phyloP scores from a whole-genome alignment of 2,329 filamentous ascomycete species.

The Scedosporium dehoogii region DNA sequence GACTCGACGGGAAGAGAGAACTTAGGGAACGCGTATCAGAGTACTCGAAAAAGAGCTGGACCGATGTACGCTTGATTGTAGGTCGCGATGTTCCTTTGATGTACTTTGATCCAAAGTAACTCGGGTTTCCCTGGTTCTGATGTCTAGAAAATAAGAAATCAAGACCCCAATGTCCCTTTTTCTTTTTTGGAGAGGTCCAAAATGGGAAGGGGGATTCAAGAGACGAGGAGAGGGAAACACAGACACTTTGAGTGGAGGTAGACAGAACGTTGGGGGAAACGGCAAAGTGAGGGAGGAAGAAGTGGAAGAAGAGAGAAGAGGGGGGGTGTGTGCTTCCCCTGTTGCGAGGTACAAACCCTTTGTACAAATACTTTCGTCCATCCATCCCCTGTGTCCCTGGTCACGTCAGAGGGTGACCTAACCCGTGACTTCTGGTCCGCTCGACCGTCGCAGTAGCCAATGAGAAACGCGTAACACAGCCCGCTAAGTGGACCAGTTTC shows the following conservation, averaged over 20 bases:
- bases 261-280: not conserved
- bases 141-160: not conserved
- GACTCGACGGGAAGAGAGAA: not conserved
- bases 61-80: not conserved
- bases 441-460: conserved; percentile 1
- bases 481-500: not conserved
- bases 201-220: not conserved
- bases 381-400: not conserved
- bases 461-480: not conserved
- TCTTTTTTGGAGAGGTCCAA: conserved; percentile 2
- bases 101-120: conserved; percentile 4
- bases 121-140: not conserved
- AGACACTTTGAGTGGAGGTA: conserved; percentile 5
- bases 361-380: conserved; percentile 6
- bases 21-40: not conserved
- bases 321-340: conserved; percentile 6
- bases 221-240: conserved; percentile 5
- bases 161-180: conserved; percentile 2
- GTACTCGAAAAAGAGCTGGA: not conserved
- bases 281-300: conserved; percentile 1
- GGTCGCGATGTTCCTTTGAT: not conserved
- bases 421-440: conserved; percentile 5
- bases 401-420: conserved; percentile 4
- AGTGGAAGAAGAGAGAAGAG: conserved; percentile 3
- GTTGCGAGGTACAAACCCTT: conserved; percentile 3